Conservation (phyloP, 2,329 filamentous ascomycete genomes). For the Aspergillus glaucus region DNA sequence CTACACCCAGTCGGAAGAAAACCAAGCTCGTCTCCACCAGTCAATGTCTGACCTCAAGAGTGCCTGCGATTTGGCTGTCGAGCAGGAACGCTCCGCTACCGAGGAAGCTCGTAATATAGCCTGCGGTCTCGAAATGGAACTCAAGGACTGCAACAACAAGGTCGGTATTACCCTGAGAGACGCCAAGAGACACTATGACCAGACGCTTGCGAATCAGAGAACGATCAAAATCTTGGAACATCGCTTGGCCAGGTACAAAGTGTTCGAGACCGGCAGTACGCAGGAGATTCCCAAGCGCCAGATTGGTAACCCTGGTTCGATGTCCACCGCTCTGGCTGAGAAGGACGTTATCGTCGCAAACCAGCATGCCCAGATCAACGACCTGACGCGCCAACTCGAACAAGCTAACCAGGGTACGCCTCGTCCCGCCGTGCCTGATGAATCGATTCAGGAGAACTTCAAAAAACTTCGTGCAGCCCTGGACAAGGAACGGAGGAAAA, state of each 20-base stretch:
- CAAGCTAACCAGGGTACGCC: slow-evolving; percentile 1
- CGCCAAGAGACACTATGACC: slow-evolving; percentile 5
- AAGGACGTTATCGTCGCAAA: slow-evolving; percentile 7
- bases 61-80: slow-evolving; percentile 6
- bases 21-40: slow-evolving; percentile 1
- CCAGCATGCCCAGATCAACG: slow-evolving; percentile 7
- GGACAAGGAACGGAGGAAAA: slow-evolving; percentile 8
- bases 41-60: slow-evolving; percentile 4
- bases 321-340: slow-evolving; percentile 10
- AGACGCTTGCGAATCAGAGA: background rate
- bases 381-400: slow-evolving; percentile 7
- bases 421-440: slow-evolving; percentile 1
- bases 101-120: background rate
- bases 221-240: slow-evolving; percentile 8
- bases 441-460: slow-evolving; percentile 5
- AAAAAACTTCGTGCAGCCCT: slow-evolving; percentile 7
- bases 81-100: slow-evolving; percentile 1
- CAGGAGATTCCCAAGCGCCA: slow-evolving; percentile 12
- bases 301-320: slow-evolving; percentile 6
- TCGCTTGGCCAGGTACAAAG: slow-evolving; percentile 7
- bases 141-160: slow-evolving; percentile 1
- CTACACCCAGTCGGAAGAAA: background rate
- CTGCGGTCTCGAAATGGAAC: background rate
- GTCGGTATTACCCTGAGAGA: slow-evolving; percentile 8
- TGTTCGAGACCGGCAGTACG: background rate